phyloP scores from a whole-genome alignment of 495 filamentous ascomycete genomes.

The Talaromyces proteolyticus region DNA sequence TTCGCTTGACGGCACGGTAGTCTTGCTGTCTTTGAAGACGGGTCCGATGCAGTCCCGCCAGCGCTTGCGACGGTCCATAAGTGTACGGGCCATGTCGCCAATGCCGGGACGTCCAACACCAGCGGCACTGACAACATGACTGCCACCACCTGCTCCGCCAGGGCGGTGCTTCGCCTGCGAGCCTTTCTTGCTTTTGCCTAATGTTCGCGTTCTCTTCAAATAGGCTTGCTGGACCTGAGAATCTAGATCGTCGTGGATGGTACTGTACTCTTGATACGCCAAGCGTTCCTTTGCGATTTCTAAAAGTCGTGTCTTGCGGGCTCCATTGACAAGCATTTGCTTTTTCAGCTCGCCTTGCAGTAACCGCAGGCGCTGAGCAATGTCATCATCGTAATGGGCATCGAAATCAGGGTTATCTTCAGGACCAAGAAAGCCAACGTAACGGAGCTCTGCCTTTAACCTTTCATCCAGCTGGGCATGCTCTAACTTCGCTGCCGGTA shows the following conservation, averaged over 20 bases:
- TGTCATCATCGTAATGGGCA: constrained; percentile 88
- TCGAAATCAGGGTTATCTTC: constrained; percentile 73
- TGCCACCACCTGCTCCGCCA: constrained; percentile 50
- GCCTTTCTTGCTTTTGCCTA: constrained; percentile 86
- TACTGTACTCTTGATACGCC: constrained; percentile 92
- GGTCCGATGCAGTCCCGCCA: constrained; percentile 87
- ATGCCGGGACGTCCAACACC: constrained; percentile 71
- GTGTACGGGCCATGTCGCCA: constrained; percentile 77
- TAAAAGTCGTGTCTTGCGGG: constrained; percentile 76
- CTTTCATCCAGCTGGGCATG: constrained; percentile 83
- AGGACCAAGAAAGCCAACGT: constrained; percentile 79
- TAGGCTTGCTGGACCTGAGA: constrained; percentile 92
- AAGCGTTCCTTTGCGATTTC: constrained; percentile 85
- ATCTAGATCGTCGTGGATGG: constrained; percentile 95
- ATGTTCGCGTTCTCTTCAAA: constrained; percentile 89
- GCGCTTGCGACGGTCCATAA: constrained; percentile 82
- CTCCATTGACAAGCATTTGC: constrained; percentile 78
- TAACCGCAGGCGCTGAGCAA: constrained; percentile 79
- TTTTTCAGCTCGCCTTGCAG: constrained; percentile 78
- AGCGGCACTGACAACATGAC: constrained; percentile 39
- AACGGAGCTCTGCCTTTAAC: constrained; percentile 83
- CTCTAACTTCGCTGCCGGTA: constrained; percentile 60
- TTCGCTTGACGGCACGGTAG: constrained; percentile 43
- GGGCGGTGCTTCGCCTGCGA: constrained; percentile 66
- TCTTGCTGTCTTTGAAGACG: constrained; percentile 74